Evolutionary conservation across 257 asterid species (phyloP).

Genomic region (Solanum neorickii): DNA sequence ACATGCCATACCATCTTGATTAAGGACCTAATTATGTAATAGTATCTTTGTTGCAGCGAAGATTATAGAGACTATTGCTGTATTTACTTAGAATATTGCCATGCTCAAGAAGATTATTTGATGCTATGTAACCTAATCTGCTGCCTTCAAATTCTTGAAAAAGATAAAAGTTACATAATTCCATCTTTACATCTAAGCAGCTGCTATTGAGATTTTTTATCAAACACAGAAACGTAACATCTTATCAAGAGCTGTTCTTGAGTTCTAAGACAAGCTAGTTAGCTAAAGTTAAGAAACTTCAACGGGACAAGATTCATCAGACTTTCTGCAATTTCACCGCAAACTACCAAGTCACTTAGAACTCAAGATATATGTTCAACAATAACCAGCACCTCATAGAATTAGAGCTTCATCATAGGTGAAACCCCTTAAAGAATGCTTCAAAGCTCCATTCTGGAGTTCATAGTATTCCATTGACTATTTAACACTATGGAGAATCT

Average conservation of each 20-base stretch:
- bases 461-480: not conserved
- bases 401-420: not conserved
- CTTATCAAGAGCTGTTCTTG: not conserved
- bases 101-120: not conserved
- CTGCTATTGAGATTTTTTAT: not conserved
- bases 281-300: not conserved
- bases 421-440: not conserved
- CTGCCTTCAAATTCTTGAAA: not conserved
- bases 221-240: not conserved
- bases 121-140: not conserved
- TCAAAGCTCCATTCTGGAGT: not conserved
- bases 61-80: not conserved
- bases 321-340: not conserved
- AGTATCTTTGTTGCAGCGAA: not conserved
- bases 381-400: not conserved
- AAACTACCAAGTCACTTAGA: not conserved
- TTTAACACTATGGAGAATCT: not conserved
- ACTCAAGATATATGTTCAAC: not conserved
- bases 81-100: not conserved
- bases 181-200: not conserved
- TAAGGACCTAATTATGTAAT: not conserved
- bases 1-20: not conserved
- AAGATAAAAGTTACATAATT: not conserved
- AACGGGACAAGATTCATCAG: not conserved
- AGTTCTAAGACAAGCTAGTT: not conserved